Base-by-base conservation (phyloP, 192 early-diverging fungal species). In the Coemansia sp. region DNA sequence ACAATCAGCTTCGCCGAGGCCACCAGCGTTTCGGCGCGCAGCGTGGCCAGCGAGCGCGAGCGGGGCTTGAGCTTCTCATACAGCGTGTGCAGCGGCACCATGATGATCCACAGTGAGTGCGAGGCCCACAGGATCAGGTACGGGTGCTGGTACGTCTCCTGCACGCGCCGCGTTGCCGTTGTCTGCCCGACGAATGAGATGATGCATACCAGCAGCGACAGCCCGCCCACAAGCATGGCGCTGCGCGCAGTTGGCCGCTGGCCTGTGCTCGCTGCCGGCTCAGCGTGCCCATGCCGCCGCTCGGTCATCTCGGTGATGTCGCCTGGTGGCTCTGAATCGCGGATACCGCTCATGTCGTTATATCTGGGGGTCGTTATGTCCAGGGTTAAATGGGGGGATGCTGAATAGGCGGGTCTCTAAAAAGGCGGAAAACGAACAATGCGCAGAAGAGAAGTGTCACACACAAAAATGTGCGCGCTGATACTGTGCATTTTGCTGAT, bases 71-170 rank as follows among this genome's bases (percentile, higher is more conserved):
- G 46, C 64, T 71, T 60, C 46, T 76, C 77, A 32, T 63, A 67
- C 6, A 35, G 30, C 5, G 54, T 56, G 40, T 80, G 81, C 28
- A 83, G 46, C 38, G 77, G 77, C 60, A 83, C 48, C 32, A 73
- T 59, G 14, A 77, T 25, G 11, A 70, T 35, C 62, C 72, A 78
- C 44, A 69, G 62, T 56, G 81, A 80, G 50, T 83, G 81, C 62
- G 81, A 74, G 40, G 78, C 58, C 69, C 70, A 82, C 49, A 83
- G 65, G 27, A 83, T 83, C 59, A 83, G 78, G 59, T 80, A 83
- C 24, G 81, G 81, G 33, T 80, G 64, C 29, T 64, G 54, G 33
- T 63, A 83, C 23, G 69, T 58, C 64, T 74, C 57, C 51, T 83
- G 81, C 40, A 83, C 69, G 18, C 57, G 50, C n/a, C 72, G 69